These are phyloP conservation scores for Phytopythium cucurbitacearum DNA, from an alignment of 352 stramenopile genomes.

Conservation along the genomic window DNA sequence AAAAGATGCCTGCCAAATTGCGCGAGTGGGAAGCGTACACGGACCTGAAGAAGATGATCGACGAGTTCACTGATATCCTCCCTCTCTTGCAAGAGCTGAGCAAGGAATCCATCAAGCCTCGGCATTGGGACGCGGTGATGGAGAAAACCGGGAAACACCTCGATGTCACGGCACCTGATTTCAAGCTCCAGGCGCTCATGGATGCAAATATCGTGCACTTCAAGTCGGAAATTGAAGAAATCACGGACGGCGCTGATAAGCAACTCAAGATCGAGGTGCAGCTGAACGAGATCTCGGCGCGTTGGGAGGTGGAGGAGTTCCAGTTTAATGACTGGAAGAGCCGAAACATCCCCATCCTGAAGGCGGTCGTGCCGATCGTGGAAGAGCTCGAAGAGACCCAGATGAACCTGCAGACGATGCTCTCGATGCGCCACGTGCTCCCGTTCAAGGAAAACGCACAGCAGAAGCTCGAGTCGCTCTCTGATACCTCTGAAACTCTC, in stretches of 20 bases:
- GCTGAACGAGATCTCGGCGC: constrained; percentile 91
- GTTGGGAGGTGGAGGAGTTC: constrained; percentile 95
- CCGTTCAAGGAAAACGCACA: constrained; percentile 96
- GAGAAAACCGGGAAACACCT: constrained; percentile 92
- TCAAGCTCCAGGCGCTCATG: constrained; percentile 95
- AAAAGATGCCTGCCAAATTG: constrained; percentile 96
- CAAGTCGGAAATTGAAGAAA: constrained; percentile 96
- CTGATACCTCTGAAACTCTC: constrained; percentile 96
- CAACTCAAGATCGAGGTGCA: constrained; percentile 97
- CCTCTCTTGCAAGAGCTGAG: constrained; percentile 95
- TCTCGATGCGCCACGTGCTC: constrained; percentile 96
- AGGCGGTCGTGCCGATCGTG: constrained; percentile 93
- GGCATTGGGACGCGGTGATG: constrained; percentile 97
- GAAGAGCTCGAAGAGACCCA: constrained; percentile 98
- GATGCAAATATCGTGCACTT: constrained; percentile 90
- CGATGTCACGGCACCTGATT: constrained; percentile 92
- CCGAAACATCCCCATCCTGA: constrained; percentile 94
- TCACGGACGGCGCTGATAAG: constrained; percentile 97
- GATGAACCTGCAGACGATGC: constrained; percentile 98
- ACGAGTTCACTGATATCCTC: constrained; percentile 97
- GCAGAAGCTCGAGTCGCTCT: constrained; percentile 91
- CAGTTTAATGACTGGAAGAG: constrained; percentile 94
- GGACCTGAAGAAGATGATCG: constrained; percentile 95
- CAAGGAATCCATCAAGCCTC: constrained; percentile 94
- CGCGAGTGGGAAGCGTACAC: constrained; percentile 97